phyloP scores from a whole-genome alignment of 805 yeast genomes.

The Ogataea dorogensis region DNA sequence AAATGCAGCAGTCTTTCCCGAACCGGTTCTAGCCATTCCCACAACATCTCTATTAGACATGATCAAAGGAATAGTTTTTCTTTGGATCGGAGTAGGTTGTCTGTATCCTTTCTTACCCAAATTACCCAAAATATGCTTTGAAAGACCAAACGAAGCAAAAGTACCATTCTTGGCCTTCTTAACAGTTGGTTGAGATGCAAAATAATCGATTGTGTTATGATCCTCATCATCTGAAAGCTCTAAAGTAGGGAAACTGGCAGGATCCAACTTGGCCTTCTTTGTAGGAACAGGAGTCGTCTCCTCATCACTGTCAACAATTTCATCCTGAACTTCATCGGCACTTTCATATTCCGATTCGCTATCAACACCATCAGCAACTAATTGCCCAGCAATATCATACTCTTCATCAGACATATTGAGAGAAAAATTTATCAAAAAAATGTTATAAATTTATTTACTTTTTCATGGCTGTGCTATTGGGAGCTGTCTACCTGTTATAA shows the following conservation, averaged over 20 bases:
- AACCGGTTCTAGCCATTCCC: slow-evolving; percentile 99
- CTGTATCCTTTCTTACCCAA: slow-evolving; percentile 82
- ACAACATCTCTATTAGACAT: slow-evolving; percentile 90
- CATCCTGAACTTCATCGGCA: slow-evolving; percentile 47
- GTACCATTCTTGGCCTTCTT: slow-evolving; percentile 74
- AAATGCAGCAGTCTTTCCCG: slow-evolving; percentile 98
- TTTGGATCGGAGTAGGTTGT: slow-evolving; percentile 96
- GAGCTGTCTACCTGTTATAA: slow-evolving; percentile 24
- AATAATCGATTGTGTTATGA: slow-evolving; percentile 43
- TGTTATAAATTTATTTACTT: slow-evolving; percentile 5
- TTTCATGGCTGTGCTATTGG: slow-evolving; percentile 12
- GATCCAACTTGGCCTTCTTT: slow-evolving; percentile 27
- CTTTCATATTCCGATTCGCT: slow-evolving; percentile 24
- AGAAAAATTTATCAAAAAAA: slow-evolving; percentile 13
- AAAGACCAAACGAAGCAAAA: slow-evolving; percentile 87
- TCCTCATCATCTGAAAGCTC: slow-evolving; percentile 46
- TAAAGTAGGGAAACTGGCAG: slow-evolving; percentile 36
- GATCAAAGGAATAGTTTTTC: slow-evolving; percentile 90
- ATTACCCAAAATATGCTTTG: slow-evolving; percentile 65
- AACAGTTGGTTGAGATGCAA: slow-evolving; percentile 36
- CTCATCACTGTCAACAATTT: slow-evolving; percentile 49
- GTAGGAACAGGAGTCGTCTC: slow-evolving; percentile 40
- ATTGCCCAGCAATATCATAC: slow-evolving; percentile 60
- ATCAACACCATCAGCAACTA: slow-evolving; percentile 44
- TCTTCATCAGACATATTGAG: slow-evolving; percentile 35